Conservation (phyloP, 345 rosid species). For the Syzygium jambos region DNA sequence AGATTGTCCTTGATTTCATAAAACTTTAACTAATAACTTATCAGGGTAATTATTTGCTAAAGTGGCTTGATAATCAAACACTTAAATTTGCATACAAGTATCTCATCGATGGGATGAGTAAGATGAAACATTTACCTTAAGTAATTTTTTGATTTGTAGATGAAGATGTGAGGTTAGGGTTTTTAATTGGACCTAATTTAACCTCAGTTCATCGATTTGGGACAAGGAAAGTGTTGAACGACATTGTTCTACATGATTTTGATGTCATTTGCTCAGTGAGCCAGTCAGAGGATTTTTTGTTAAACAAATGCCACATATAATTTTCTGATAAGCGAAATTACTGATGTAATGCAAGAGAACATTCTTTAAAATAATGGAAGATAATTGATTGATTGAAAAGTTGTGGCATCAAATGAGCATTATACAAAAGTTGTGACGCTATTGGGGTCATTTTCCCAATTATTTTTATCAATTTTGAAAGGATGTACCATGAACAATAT, state of each 20-base stretch:
- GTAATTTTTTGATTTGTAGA: neutral
- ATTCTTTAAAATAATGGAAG: neutral
- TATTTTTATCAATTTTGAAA: too few species aligned
- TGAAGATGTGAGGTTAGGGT: neutral
- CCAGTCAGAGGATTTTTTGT: fast-evolving
- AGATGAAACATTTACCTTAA: neutral
- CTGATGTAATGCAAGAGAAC: neutral
- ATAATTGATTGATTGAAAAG: too few species aligned
- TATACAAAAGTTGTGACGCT: too few species aligned
- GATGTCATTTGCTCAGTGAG: neutral
- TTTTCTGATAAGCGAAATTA: neutral
- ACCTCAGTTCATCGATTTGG: neutral
- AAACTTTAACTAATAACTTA: neutral
- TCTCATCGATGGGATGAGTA: neutral
- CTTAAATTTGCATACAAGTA: neutral
- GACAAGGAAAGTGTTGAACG: neutral
- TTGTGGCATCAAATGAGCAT: too few species aligned
- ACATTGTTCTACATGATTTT: neutral
- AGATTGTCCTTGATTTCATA: neutral
- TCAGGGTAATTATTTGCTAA: neutral
- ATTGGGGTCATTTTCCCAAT: too few species aligned
- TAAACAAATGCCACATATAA: neutral
- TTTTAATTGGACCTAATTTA: neutral
- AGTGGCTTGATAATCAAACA: neutral
- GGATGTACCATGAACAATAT: neutral